These are phyloP conservation scores for Sporothrix luriei DNA, from an alignment of 2,329 filamentous ascomycete genomes.

Conservation along the genomic window DNA sequence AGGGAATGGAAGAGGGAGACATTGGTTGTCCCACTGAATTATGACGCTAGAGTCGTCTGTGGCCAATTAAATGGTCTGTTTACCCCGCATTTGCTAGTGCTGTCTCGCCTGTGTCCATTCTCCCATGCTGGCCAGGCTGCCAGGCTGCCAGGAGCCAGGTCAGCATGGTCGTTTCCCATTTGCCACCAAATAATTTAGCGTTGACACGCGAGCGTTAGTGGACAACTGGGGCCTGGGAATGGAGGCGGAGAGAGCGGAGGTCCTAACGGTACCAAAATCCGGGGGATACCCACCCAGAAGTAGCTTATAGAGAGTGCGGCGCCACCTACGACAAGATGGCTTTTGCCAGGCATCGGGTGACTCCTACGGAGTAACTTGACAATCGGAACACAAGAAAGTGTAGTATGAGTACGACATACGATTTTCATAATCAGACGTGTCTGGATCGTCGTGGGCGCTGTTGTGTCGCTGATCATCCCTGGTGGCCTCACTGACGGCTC, in stretches of 20 bases:
- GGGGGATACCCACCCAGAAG: neutral
- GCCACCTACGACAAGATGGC: neutral
- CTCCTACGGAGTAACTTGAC: neutral
- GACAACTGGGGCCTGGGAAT: conserved; percentile 7
- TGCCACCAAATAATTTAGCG: conserved; percentile 30
- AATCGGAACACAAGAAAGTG: too few species aligned
- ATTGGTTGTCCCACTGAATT: neutral
- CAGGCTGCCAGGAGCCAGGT: too few species aligned
- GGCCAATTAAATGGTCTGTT: neutral
- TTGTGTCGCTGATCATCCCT: neutral
- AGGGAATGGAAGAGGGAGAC: conserved; percentile 10
- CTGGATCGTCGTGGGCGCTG: too few species aligned
- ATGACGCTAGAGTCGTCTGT: neutral
- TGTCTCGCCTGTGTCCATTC: neutral
- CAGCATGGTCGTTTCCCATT: neutral
- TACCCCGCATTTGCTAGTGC: conserved; percentile 30
- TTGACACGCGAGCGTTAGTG: conserved; percentile 16
- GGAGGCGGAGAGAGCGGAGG: conserved; percentile 14
- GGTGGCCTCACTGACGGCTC: neutral
- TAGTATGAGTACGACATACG: too few species aligned
- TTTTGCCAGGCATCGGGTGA: neutral
- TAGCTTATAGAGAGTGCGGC: conserved; percentile 19
- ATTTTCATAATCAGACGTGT: too few species aligned
- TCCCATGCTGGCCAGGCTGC: too few species aligned
- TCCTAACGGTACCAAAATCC: neutral